Base-by-base conservation (phyloP, 805 yeast genomes). In the Zygosaccharomyces pseudorouxii region DNA sequence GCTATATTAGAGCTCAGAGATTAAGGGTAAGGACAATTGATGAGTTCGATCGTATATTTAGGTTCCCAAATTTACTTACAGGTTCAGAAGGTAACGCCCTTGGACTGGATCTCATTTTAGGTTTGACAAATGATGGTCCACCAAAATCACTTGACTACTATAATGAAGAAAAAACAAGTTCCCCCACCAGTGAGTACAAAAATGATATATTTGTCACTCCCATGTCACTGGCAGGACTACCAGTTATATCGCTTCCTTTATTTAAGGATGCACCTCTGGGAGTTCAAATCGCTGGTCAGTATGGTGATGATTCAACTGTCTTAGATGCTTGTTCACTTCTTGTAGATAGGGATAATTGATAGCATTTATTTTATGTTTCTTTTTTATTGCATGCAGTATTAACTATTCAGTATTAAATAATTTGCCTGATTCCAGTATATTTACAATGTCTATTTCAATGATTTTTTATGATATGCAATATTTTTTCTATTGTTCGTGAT, bases 161-260 rank as follows among this genome's bases (percentile, higher is more conserved):
- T 47, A 50, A 55, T 8, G 50, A 55, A 3, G 56, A 62, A 5
- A 70, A 73, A 19, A 56, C 64, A 5, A 63, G 69, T 8, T 70
- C 76, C 38, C 76, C 84, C 2, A 72, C 84, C 3, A 79, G 79
- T 40, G 76, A 84, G 14, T 89, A 86, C 57, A 72, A 84, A 46
- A 86, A 89, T 64, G 99, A 93, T 65, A 80, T 86, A 0, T 74
- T 89, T 48, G 88, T 97, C 0, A 85, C 89, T 4, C 97, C 99
- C 0, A 86, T 93, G 36, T 89, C 96, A 1, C 68, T 95, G 49
- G 95, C 96, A 0, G 98, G 98, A 0, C 64, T 92, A 1, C 99
- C 99, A 0, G 80, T 96, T 0, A 74, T 92, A 9, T 77, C 85
- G 1, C 70, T 90, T 2, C 99, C 99, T 0, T 74, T 76, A 56